Evolutionary conservation across 164 flowering plant genomes (phyloP), one percentile per base, ranked within the genome.

Genomic region (Sextonia rubra): DNA sequence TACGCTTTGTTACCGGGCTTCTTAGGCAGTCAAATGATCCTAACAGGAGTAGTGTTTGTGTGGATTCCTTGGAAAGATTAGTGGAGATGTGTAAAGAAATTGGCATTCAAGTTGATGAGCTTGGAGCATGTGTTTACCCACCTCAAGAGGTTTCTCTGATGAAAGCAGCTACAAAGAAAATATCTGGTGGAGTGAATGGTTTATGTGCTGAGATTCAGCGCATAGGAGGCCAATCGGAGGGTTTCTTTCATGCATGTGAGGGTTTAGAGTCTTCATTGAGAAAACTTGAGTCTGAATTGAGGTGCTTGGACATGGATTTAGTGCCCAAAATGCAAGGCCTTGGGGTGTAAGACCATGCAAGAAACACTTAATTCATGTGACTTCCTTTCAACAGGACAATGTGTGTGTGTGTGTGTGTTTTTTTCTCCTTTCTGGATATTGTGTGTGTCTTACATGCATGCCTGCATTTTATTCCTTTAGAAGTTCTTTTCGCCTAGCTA

Each of bases 101-200:
- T n/a, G 93, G 93, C 60, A 64, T 73, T 66, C 89, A 90, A 76
- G 79, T 91, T 71, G 97, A 94, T 74, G 97, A 94, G 79, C 85
- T 92, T 60, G 99, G 98, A 56, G 98, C 97, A 22, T 86, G 87
- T 79, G 88, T 92, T 60, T 92, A 94, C 76, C 94, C 98, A 6
- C 97, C 99, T 15, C 98, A 92, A 81, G 97, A 94, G 81, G 64
- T 82, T 64, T 64, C 85, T 29, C 77, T 82, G 1, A 84, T 90
- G 71, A 85, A 73, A 75, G 75, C 68, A 17, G 87, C 88, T 7
- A 68, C 73, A 1, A 80, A 71, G 69, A 86, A 86, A 72, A 87
- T 94, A 30, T 80, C 76, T 6, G 69, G 61, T 62, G 64, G 58
- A 47, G 26, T 81, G 20, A 74, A 76, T 65, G 88, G 79, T 71